Evolutionary conservation across 768 basidiomycete genomes (phyloP).

Genomic region (Lactarius hatsudake): DNA sequence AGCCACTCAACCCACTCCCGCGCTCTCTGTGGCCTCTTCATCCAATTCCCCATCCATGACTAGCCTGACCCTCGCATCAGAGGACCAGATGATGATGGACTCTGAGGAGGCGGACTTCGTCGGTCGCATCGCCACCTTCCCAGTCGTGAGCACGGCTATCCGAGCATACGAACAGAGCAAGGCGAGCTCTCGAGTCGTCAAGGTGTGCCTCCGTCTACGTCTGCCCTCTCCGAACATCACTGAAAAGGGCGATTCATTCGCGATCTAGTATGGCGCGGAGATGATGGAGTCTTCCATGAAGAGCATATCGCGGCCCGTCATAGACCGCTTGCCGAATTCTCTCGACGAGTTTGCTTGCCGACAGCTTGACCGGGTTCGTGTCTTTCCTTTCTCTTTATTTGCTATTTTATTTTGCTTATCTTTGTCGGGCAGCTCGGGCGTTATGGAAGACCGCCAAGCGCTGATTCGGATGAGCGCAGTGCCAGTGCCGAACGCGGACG

Average conservation of each 20-base stretch:
- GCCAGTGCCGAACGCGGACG: constrained; percentile 12
- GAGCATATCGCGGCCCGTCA: constrained; percentile 76
- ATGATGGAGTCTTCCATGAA: constrained; percentile 85
- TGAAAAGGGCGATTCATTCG: not conserved
- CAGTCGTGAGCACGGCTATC: constrained; percentile 70
- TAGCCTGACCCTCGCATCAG: constrained; percentile 28
- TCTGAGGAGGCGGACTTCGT: constrained; percentile 40
- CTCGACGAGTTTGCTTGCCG: constrained; percentile 87
- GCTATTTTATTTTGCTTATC: not conserved
- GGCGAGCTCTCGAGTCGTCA: constrained; percentile 79
- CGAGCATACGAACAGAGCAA: constrained; percentile 80
- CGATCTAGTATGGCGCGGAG: constrained; percentile 73
- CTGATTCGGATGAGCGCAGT: constrained; percentile 15
- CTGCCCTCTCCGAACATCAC: not conserved
- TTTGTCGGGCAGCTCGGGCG: constrained; percentile 21
- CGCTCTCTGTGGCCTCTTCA: constrained; percentile 35
- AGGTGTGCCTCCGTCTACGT: constrained; percentile 45
- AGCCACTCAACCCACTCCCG: constrained; percentile 39
- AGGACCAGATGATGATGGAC: constrained; percentile 30
- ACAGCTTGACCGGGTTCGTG: constrained; percentile 76
- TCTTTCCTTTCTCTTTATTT: constrained; percentile 4
- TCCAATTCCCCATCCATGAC: constrained; percentile 36
- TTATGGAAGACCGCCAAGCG: constrained; percentile 18
- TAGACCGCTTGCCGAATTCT: constrained; percentile 70
- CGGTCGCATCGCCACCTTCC: constrained; percentile 62